Evolutionary conservation across 2,329 filamentous ascomycete species (phyloP).

Genomic region (Cadophora gregata): DNA sequence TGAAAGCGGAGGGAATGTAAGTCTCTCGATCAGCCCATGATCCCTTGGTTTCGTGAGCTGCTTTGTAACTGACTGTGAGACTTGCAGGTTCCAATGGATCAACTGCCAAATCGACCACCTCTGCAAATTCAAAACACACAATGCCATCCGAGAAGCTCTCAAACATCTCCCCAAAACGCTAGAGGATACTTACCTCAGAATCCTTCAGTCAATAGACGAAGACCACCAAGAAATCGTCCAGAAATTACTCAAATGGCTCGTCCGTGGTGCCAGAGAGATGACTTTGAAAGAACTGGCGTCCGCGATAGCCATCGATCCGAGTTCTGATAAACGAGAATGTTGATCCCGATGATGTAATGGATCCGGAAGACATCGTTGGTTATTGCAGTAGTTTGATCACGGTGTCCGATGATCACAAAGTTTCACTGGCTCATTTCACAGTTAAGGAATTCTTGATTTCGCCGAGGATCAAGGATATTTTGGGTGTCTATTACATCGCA

Average conservation of each 20-base stretch:
- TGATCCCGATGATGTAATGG: constrained; percentile 14
- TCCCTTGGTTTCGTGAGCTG: neutral
- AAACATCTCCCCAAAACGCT: constrained; percentile 32
- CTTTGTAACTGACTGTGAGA: neutral
- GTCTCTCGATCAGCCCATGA: neutral
- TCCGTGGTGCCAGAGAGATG: constrained; percentile 35
- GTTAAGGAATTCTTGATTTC: constrained; percentile 44
- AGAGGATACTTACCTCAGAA: constrained; percentile 38
- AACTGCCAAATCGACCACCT: constrained; percentile 41
- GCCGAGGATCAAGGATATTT: constrained; percentile 24
- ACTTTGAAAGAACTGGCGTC: constrained; percentile 20
- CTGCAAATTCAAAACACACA: constrained; percentile 13
- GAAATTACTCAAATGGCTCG: constrained; percentile 40
- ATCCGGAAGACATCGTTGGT: constrained; percentile 37
- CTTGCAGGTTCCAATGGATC: constrained; percentile 39
- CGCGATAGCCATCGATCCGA: constrained; percentile 40
- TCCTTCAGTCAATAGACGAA: constrained; percentile 34
- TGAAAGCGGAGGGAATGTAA: constrained; percentile 21
- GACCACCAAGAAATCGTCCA: constrained; percentile 35
- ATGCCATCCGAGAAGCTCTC: constrained; percentile 25
- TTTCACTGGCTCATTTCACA: constrained; percentile 42
- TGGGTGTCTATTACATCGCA: constrained; percentile 8
- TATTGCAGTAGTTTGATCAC: constrained; percentile 24
- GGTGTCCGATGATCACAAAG: constrained; percentile 13
- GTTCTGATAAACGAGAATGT: constrained; percentile 6